Percentiles rank a stretch among this genome's conserved stretches.
Conservation (phyloP, 176 grass and related monocot species). For the Guadua angustifolia region DNA sequence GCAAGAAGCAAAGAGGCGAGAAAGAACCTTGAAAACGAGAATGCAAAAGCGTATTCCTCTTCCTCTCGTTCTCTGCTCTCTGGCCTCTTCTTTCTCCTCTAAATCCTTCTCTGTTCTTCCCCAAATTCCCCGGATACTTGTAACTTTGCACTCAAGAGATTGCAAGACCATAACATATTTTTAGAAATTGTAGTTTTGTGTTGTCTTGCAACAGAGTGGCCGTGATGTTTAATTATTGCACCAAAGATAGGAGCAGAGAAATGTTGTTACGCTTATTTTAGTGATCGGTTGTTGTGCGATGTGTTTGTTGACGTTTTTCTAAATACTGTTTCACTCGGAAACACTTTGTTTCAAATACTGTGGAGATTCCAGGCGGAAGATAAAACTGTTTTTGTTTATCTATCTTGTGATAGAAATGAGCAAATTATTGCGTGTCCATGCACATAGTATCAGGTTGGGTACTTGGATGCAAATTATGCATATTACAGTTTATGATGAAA, state of each 20-base stretch:
- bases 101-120: no score
- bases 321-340: not conserved
- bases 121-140: no score
- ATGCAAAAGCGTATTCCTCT: no score
- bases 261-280: not conserved
- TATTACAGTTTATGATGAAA: constrained; percentile 18
- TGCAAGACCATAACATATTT: no score
- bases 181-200: not conserved
- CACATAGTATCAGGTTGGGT: not conserved
- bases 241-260: not conserved
- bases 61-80: no score
- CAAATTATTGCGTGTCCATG: not conserved
- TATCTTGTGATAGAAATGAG: not conserved
- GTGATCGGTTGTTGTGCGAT: not conserved
- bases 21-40: no score
- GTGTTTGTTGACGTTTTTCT: not conserved
- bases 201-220: not conserved
- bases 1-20: no score
- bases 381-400: constrained; percentile 5
- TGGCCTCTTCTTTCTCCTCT: no score
- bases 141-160: no score
- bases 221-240: not conserved
- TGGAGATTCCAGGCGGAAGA: not conserved
- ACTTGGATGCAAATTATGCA: not conserved
- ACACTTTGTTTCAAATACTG: not conserved